Evolutionary conservation across 306 rosid genomes (phyloP).

Genomic region (Adenanthera pavonina): DNA sequence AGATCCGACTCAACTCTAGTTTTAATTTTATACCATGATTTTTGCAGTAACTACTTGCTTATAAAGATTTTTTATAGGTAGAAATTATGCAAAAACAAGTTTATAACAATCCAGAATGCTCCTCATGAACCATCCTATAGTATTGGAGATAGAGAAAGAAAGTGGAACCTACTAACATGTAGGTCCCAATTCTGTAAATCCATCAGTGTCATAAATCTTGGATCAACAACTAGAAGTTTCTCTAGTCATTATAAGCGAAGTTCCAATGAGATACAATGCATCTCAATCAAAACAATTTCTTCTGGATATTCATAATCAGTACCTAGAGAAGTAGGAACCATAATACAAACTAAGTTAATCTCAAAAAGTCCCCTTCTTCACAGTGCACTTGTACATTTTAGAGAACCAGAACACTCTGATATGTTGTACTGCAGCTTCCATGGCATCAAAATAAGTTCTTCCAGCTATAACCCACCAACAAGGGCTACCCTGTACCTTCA

Average conservation of each 20-base stretch:
- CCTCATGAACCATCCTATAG: no score
- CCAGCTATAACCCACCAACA: background rate
- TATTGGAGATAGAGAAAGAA: no score
- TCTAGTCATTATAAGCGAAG: background rate
- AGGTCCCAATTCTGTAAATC: background rate
- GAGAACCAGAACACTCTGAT: background rate
- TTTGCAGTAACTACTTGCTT: no score
- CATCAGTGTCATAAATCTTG: background rate
- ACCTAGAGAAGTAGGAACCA: background rate
- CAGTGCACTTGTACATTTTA: background rate
- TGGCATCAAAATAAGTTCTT: background rate
- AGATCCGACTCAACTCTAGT: no score
- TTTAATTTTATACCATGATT: no score
- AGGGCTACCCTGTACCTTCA: conserved; percentile 20
- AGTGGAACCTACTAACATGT: no score
- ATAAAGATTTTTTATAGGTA: no score
- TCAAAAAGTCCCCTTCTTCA: background rate
- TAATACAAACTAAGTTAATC: background rate
- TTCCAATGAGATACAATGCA: background rate
- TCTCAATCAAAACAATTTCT: background rate
- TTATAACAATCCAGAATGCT: no score
- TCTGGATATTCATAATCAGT: background rate
- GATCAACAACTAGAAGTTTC: background rate
- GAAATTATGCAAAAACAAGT: no score
- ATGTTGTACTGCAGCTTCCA: background rate